These are phyloP conservation scores for Anaeromyces robustus DNA, from an alignment of 192 early-diverging fungal genomes.

Conservation along the genomic window DNA sequence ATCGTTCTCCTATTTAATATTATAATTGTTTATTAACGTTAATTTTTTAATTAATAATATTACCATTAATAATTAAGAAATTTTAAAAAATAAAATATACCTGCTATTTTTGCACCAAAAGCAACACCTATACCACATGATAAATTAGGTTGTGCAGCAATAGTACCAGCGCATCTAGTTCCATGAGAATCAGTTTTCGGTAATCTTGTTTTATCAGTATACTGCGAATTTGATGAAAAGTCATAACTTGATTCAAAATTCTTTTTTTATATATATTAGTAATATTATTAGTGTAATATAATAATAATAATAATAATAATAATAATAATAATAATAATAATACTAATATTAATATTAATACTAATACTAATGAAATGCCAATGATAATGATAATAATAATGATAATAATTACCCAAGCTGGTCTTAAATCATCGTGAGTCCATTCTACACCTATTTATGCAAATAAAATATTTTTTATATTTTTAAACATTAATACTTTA, in stretches of 20 bases:
- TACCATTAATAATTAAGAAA: too few species aligned
- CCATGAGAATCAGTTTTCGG: slow-evolving; percentile 72
- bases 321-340: too few species aligned
- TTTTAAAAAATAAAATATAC: slow-evolving; percentile 26
- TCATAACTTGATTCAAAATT: neutral
- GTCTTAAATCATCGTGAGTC: neutral
- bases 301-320: too few species aligned
- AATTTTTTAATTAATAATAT: too few species aligned
- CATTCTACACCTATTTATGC: neutral
- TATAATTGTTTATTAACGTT: too few species aligned
- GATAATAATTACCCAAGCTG: neutral
- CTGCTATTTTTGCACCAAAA: slow-evolving; percentile 68
- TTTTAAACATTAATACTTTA: too few species aligned
- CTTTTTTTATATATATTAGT: too few species aligned
- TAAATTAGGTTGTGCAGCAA: slow-evolving; percentile 79
- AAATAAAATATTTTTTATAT: too few species aligned
- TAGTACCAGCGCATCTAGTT: slow-evolving; percentile 93
- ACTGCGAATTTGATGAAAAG: neutral
- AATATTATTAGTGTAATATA: too few species aligned
- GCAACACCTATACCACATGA: slow-evolving; percentile 92
- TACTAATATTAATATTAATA: too few species aligned
- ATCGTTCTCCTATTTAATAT: slow-evolving; percentile 53
- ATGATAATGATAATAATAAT: too few species aligned
- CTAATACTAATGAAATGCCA: too few species aligned
- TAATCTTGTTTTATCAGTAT: slow-evolving; percentile 19